Base-by-base conservation (phyloP, 768 basidiomycete species). In the Naematelia aurantialba region DNA sequence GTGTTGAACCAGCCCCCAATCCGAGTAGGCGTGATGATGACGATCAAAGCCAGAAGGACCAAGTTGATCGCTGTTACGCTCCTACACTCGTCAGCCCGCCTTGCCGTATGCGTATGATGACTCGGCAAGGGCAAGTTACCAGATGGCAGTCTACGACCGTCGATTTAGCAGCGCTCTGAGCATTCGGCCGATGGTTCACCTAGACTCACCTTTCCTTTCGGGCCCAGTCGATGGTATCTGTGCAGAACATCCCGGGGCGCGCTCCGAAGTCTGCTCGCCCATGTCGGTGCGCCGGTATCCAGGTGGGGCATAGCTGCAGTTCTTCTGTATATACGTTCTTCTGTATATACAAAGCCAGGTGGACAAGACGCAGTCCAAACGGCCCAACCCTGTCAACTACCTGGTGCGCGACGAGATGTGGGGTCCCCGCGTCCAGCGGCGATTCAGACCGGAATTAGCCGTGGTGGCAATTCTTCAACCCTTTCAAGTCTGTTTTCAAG, bases 11-110 rank as follows among this genome's bases (percentile, higher is more conserved):
- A 70, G 17, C 50, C 45, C 13, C 63, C 70, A 53, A 77, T 74
- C 2, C 74, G 45, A 5, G 61, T 56, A 3, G 76, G 76, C 0
- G 74, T 75, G 55, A 76, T 72, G 61, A 76, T 72, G 26, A 71
- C 61, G 14, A 77, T 54, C 25, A 63, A 31, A 19, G 63, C 58
- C 27, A 77, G 44, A 45, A 74, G 42, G 45, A 61, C 52, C 55
- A 75, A 27, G 46, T 74, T 63, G 24, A 73, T 24, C 14, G 60
- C 56, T 0, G 61, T 55, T 29, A 75, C 55, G 24, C 61, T 58
- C 71, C 74, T 73, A 56, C 5, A 2, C 14, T 12, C n/a, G n/a
- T n/a, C n/a, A n/a, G n/a, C n/a, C n/a, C n/a, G n/a, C n/a, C n/a
- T n/a, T n/a, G n/a, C n/a, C n/a, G n/a, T n/a, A n/a, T n/a, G n/a